A percentile compares a stretch with the other conserved stretches of the same genome.
These are phyloP conservation scores for Pleurostoma richardsiae DNA, from an alignment of 2,329 filamentous ascomycete genomes.

Conservation along the genomic window DNA sequence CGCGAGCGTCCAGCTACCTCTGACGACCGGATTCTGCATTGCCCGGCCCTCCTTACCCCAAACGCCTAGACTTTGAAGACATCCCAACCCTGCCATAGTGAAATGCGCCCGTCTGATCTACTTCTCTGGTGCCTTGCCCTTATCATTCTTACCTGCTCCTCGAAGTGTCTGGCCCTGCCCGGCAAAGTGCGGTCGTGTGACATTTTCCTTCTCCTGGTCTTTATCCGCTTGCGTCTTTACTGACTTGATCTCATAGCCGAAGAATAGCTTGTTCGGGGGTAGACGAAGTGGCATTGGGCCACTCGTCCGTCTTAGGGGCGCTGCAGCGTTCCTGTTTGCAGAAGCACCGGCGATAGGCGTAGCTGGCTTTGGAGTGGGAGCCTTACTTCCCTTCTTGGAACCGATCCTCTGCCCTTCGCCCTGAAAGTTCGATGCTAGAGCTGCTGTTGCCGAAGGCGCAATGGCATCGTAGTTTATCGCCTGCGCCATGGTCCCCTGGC, in stretches of 20 bases:
- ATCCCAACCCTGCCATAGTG: too few relatives aligned
- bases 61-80: too few relatives aligned
- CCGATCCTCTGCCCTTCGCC: conserved; percentile 77
- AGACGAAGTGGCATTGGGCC: conserved; percentile 83
- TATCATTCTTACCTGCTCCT: conserved; percentile 60
- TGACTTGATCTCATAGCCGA: conserved; percentile 90
- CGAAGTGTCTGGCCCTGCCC: conserved; percentile 80
- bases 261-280: conserved; percentile 87
- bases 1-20: too few relatives aligned
- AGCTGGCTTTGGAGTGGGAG: conserved; percentile 64
- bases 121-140: conserved; percentile 41
- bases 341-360: conserved; percentile 63
- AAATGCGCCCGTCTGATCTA: conserved; percentile 17
- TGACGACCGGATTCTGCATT: too few relatives aligned
- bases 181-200: conserved; percentile 68
- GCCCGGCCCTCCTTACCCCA: too few relatives aligned
- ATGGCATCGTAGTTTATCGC: conserved; percentile 96
- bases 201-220: conserved; percentile 60
- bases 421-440: conserved; percentile 71
- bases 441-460: conserved; percentile 67
- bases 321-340: conserved; percentile 26
- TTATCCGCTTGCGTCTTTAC: conserved; percentile 73
- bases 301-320: conserved; percentile 51
- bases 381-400: conserved; percentile 76
- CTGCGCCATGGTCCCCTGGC: conserved; percentile 91